Percentiles rank a stretch among this genome's conserved stretches.
Conservation (phyloP, 1,284 basidiomycete genomes). For the Afroboletus lepidellus region DNA sequence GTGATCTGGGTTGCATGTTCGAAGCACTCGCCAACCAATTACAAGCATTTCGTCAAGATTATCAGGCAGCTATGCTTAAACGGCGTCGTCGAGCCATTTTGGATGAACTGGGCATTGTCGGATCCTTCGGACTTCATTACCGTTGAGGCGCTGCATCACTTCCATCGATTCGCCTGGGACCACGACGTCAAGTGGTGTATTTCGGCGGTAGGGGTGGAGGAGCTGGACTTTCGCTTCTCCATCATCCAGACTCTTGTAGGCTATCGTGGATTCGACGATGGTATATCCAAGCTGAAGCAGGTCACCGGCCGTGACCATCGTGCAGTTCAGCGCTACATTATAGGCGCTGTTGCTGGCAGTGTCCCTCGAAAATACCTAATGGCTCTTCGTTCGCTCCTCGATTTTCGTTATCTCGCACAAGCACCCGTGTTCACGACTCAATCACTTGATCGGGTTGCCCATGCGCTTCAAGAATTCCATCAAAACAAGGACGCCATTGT, state of each 20-base stretch:
- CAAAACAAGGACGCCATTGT: neutral
- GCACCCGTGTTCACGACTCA: neutral
- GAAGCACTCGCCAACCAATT: neutral
- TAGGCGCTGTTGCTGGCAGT: neutral
- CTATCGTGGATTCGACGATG: neutral
- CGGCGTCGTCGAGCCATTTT: neutral
- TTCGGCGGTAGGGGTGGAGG: neutral
- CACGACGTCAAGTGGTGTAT: constrained; percentile 10
- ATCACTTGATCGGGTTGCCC: neutral
- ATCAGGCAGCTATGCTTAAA: neutral
- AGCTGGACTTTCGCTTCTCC: constrained; percentile 1
- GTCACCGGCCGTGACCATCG: neutral
- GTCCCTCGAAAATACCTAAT: neutral
- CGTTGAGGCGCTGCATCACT: constrained; percentile 2
- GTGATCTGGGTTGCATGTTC: neutral
- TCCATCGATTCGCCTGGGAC: constrained; percentile 2
- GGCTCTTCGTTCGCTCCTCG: neutral
- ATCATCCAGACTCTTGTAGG: neutral
- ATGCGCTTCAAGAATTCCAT: neutral
- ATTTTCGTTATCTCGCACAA: neutral
- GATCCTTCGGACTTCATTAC: neutral
- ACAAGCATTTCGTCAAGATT: neutral
- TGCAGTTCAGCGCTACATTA: neutral
- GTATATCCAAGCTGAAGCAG: neutral
- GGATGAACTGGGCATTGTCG: neutral